Conservation (phyloP, 2,329 filamentous ascomycete genomes). For the Neurospora sp. region DNA sequence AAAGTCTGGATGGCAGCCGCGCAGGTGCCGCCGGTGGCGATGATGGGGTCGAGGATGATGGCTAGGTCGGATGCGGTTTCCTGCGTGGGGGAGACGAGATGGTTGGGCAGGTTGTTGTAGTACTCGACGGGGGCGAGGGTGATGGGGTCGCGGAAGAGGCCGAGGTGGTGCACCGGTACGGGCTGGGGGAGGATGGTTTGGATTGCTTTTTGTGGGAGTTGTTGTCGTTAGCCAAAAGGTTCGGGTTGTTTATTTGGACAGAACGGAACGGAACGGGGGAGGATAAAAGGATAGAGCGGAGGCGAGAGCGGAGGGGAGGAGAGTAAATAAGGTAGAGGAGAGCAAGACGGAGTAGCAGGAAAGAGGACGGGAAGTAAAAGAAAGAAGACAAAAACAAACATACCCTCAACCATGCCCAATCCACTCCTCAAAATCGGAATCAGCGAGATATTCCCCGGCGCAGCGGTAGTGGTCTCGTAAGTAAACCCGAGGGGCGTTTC, state of each 20-base stretch:
- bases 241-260: no score
- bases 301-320: no score
- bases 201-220: constrained; percentile 43
- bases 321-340: not conserved
- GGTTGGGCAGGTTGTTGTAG: constrained; percentile 92
- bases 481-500: constrained; percentile 68
- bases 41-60: constrained; percentile 83
- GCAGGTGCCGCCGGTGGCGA: constrained; percentile 86
- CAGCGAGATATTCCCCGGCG: constrained; percentile 62
- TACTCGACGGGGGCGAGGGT: constrained; percentile 89
- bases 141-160: constrained; percentile 82
- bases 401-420: constrained; percentile 81
- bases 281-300: no score
- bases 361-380: not conserved
- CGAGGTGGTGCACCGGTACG: constrained; percentile 84
- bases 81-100: constrained; percentile 32
- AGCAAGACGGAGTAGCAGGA: not conserved
- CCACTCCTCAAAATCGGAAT: constrained; percentile 91
- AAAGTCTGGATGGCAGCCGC: constrained; percentile 84
- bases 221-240: constrained; percentile 6
- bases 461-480: constrained; percentile 57
- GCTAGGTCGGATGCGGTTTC: constrained; percentile 46
- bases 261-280: no score
- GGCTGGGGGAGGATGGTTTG: constrained; percentile 72
- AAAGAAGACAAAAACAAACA: constrained; percentile 9